phyloP scores from a whole-genome alignment of 345 rosid genomes.

The Acer saccharum region DNA sequence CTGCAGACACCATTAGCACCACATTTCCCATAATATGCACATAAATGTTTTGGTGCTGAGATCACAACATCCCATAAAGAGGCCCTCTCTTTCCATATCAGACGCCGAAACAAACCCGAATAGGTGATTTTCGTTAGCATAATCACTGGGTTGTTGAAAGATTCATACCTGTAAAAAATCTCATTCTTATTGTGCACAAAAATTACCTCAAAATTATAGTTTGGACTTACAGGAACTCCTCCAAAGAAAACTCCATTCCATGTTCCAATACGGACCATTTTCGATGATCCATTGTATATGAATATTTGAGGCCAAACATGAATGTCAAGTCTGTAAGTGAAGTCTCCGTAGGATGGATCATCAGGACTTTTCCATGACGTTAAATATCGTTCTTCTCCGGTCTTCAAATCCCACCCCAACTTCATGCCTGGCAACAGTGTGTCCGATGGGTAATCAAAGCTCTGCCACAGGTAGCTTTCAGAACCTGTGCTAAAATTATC shows the following conservation, averaged over 20 bases:
- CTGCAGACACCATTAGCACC: conserved; percentile 32
- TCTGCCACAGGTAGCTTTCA: conserved; percentile 38
- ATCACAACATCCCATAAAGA: conserved; percentile 12
- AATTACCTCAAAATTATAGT: neutral
- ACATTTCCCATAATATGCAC: conserved; percentile 26
- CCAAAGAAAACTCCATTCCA: conserved; percentile 44
- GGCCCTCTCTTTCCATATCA: conserved; percentile 20
- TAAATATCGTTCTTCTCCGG: conserved; percentile 15
- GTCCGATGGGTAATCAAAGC: conserved; percentile 53
- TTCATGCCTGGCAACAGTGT: conserved; percentile 51
- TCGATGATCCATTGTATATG: conserved; percentile 3
- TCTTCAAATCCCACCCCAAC: conserved; percentile 34
- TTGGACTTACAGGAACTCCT: conserved; percentile 24
- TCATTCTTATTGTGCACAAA: conserved; percentile 14
- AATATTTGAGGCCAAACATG: conserved; percentile 34
- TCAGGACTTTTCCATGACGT: conserved; percentile 37
- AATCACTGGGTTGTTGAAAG: conserved; percentile 9
- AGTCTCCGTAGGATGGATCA: conserved; percentile 42
- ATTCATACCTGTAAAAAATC: conserved; percentile 25
- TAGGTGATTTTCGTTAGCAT: neutral
- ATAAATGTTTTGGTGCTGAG: conserved; percentile 32
- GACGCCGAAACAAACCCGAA: neutral
- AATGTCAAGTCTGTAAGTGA: conserved; percentile 15
- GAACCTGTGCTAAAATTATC: conserved; percentile 2
- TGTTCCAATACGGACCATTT: conserved; percentile 27